Evolutionary conservation across 495 filamentous ascomycete species (phyloP).

Genomic region (Neurospora sp.): DNA sequence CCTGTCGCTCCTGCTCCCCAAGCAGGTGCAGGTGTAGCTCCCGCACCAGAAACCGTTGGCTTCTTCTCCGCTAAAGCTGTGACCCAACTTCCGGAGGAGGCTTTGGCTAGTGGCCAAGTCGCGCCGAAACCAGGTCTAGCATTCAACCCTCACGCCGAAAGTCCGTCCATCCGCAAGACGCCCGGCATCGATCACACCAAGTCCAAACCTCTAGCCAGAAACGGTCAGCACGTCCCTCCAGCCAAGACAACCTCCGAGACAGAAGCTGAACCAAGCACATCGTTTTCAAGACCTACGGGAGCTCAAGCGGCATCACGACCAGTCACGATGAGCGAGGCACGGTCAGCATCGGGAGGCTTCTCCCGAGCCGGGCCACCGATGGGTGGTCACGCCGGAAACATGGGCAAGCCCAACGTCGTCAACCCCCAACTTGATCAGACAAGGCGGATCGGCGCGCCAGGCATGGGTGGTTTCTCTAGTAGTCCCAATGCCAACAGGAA

Average conservation of each 20-base stretch:
- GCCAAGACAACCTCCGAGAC: constrained; percentile 12
- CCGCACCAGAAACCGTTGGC: constrained; percentile 12
- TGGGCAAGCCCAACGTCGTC: constrained; percentile 42
- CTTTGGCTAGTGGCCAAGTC: constrained; percentile 28
- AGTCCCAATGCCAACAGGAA: constrained; percentile 50
- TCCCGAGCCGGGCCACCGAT: constrained; percentile 7
- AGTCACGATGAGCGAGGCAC: constrained; percentile 2
- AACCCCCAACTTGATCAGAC: constrained; percentile 62
- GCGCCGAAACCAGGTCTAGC: constrained; percentile 36
- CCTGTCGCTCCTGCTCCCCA: constrained; percentile 1
- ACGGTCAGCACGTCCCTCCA: constrained; percentile 31
- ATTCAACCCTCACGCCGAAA: constrained; percentile 78
- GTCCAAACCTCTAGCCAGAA: constrained; percentile 52
- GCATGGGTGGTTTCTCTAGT: constrained; percentile 10
- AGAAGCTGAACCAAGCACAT: neutral
- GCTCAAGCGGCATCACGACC: neutral
- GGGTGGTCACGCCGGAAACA: neutral
- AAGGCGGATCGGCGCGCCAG: constrained; percentile 66
- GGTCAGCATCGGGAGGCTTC: neutral
- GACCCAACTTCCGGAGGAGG: constrained; percentile 25
- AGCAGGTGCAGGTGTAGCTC: neutral
- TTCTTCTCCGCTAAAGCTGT: constrained; percentile 76
- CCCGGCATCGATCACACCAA: constrained; percentile 77
- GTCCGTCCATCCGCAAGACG: constrained; percentile 80
- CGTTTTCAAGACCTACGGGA: neutral